phyloP scores from a whole-genome alignment of 805 yeast species.

The Kodamaea kakaduensis region DNA sequence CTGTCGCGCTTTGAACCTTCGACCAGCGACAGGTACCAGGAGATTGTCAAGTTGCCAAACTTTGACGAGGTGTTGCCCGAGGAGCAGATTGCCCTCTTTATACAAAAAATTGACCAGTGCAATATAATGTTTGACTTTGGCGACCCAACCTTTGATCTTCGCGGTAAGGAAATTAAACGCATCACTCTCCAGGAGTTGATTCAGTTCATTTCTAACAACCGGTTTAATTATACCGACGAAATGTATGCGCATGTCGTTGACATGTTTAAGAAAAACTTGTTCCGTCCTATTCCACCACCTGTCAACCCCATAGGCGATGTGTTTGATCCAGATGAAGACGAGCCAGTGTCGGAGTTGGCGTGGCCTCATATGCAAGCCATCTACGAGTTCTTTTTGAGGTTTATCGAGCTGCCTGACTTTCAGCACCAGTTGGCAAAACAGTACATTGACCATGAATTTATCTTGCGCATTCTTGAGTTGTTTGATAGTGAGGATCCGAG shows the following conservation, averaged over 20 bases:
- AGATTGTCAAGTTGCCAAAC: constrained; percentile 70
- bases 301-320: constrained; percentile 96
- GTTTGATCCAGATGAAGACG: constrained; percentile 98
- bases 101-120: constrained; percentile 91
- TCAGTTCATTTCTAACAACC: constrained; percentile 76
- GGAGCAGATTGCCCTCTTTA: constrained; percentile 73
- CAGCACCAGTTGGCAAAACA: constrained; percentile 91
- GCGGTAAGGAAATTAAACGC: constrained; percentile 90
- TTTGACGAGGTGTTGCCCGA: constrained; percentile 83
- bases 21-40: constrained; percentile 39
- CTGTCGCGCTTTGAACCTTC: constrained; percentile 84
- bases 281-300: constrained; percentile 97
- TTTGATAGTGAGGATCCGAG: constrained; percentile 96
- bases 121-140: constrained; percentile 89
- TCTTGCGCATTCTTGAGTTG: constrained; percentile 73
- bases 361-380: constrained; percentile 99
- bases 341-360: constrained; percentile 91
- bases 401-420: constrained; percentile 92
- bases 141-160: constrained; percentile 87
- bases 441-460: constrained; percentile 87
- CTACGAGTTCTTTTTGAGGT: constrained; percentile 88
- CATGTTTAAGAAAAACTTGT: constrained; percentile 85
- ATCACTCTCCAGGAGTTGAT: constrained; percentile 84
- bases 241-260: constrained; percentile 84
- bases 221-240: constrained; percentile 84